Evolutionary conservation across 169 alveolate genomes (phyloP).

Genomic region (Cyclospora cayetanensis): DNA sequence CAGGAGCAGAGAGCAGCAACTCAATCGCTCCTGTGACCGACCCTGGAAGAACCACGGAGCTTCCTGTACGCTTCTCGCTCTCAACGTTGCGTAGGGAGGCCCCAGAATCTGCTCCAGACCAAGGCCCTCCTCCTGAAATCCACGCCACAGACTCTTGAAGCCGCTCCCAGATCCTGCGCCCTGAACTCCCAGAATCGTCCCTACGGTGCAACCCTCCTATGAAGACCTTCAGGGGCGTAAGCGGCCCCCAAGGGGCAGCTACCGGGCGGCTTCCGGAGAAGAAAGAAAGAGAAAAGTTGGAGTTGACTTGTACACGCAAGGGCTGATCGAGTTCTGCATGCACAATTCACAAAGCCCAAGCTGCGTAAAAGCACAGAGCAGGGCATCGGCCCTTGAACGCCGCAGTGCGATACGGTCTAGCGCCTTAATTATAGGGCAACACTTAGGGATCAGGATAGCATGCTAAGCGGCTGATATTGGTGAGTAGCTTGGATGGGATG

Average conservation of each 20-base stretch:
- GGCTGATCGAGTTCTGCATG: neutral
- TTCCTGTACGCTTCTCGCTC: neutral
- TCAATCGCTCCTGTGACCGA: neutral
- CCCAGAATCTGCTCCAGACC: neutral
- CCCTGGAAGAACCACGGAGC: neutral
- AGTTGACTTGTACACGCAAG: neutral
- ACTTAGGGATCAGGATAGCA: too few species aligned
- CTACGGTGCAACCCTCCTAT: too few species aligned
- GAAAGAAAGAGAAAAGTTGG: neutral
- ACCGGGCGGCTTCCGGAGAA: too few species aligned
- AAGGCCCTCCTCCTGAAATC: neutral
- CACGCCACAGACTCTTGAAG: neutral
- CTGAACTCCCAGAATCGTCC: neutral
- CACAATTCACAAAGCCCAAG: neutral
- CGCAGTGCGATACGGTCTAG: too few species aligned
- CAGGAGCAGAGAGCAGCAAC: constrained; percentile 30
- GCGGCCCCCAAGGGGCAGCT: too few species aligned
- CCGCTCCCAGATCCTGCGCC: neutral
- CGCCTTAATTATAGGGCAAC: too few species aligned
- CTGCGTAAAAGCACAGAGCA: too few species aligned
- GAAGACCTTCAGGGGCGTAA: too few species aligned
- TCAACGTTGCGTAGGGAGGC: neutral
- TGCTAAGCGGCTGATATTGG: too few species aligned
- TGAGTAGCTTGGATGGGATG: too few species aligned
- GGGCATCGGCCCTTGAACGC: too few species aligned